Base-by-base conservation (phyloP, 2,329 filamentous ascomycete species). In the Paraphaeosphaeria minitans region DNA sequence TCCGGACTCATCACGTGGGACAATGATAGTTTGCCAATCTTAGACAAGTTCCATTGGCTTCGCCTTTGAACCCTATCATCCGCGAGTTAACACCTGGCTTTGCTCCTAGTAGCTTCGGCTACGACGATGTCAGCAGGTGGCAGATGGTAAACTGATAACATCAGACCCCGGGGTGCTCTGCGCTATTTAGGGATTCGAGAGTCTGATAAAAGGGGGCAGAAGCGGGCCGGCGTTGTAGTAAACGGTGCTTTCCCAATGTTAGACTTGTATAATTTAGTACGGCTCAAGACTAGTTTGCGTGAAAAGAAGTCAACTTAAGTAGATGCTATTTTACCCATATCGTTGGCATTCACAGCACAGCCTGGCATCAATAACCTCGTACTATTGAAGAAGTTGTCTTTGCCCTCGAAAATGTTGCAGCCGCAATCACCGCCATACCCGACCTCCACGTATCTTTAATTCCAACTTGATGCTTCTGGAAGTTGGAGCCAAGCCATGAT, bases 51-150 rank as follows among this genome's bases (percentile, higher is more conserved):
- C 48, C 60, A 65, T 42, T 56, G 43, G 51, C 43, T 63, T 9
- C 39, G 49, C 8, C 55, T 29, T 35, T 63, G 21, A 60, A 65
- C 19, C 54, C 53, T 27, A 52, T 61, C 12, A 54, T 63, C 29
- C 48, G 56, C 19, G 58, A 65, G 43, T 46, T 65, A 13, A 63
- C 60, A 27, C 55, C 59, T 14, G 58, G 63, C 6, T 65, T 65
- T 54, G 63, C 60, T 19, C 63, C 63, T 3, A 55, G 43, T 7
- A 63, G 46, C 9, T 54, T 62, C 13, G 63, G 55, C 8, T 60
- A 60, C 43, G 60, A 65, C 41, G 47, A 59, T 10, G 39, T 57
- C n/a, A 63, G 60, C 21, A 43, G 60, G 24, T 65, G 58, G 63
- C 56, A 60, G 54, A 58, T 61, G 60, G 35, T 53, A 7, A 58